A percentile compares a stretch with the other conserved stretches of the same genome.
phyloP scores from a whole-genome alignment of 768 basidiomycete species.

The Kwoniella sp. region DNA sequence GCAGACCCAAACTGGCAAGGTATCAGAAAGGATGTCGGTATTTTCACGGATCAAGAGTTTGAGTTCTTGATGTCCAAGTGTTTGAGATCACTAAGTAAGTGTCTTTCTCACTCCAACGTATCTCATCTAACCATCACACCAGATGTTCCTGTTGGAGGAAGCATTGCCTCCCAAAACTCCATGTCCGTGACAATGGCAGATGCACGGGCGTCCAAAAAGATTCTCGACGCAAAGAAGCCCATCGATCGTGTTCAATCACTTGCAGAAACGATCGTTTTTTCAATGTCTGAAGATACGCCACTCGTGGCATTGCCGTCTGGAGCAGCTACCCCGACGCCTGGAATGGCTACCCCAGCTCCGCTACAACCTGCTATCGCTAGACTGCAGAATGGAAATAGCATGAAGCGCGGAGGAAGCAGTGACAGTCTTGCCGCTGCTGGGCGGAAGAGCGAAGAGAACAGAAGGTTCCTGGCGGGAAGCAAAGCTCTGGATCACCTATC shows the following conservation, averaged over 20 bases:
- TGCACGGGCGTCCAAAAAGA: conserved; percentile 66
- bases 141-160: conserved; percentile 51
- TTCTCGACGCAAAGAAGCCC: conserved; percentile 56
- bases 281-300: conserved; percentile 74
- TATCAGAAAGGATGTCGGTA: conserved; percentile 58
- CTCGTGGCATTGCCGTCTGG: conserved; percentile 56
- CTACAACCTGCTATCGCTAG: conserved; percentile 46
- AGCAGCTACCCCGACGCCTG: conserved; percentile 62
- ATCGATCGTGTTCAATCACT: conserved; percentile 60
- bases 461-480: conserved; percentile 72
- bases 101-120: not conserved
- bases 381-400: conserved; percentile 48
- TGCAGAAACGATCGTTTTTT: conserved; percentile 81
- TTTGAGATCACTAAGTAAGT: conserved; percentile 55
- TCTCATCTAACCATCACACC: not conserved
- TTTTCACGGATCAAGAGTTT: conserved; percentile 80
- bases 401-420: conserved; percentile 54
- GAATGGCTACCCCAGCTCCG: conserved; percentile 52
- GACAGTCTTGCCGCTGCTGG: conserved; percentile 44
- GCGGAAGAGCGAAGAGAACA: conserved; percentile 50
- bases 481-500: conserved; percentile 81
- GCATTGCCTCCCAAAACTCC: conserved; percentile 39
- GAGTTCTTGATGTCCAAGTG: conserved; percentile 83
- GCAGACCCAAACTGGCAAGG: conserved; percentile 42
- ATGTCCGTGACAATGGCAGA: conserved; percentile 55